Evolutionary conservation across 192 early-diverging fungal species (phyloP).

Genomic region (Geranomyces variabilis): DNA sequence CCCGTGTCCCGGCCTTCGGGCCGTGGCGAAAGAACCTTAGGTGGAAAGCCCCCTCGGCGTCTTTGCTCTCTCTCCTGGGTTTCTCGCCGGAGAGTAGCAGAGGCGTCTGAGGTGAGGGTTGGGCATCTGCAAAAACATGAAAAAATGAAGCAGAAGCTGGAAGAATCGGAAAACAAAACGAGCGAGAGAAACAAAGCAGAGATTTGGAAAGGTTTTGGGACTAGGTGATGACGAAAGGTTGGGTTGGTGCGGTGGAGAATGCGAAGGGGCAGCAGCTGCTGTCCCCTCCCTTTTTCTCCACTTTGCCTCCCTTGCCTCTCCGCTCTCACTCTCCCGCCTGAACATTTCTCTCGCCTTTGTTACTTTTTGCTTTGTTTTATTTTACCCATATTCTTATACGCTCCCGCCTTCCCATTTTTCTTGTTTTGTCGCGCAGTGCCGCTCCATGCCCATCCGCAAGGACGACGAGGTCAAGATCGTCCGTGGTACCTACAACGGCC

Average conservation of each 20-base stretch:
- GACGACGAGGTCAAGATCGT: slow-evolving; percentile 97
- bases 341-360: neutral
- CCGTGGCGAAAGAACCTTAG: neutral
- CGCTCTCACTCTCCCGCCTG: neutral
- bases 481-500: slow-evolving; percentile 95
- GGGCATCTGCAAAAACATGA: neutral
- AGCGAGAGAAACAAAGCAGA: neutral
- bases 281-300: too few species aligned
- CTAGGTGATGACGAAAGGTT: too few species aligned
- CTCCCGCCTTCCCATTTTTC: slow-evolving; percentile 20
- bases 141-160: neutral
- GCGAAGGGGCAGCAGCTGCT: too few species aligned
- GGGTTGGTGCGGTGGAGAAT: too few species aligned
- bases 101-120: slow-evolving; percentile 28
- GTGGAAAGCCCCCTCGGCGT: slow-evolving; percentile 32
- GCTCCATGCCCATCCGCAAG: slow-evolving; percentile 94
- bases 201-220: too few species aligned
- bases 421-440: slow-evolving; percentile 54
- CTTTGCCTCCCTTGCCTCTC: too few species aligned
- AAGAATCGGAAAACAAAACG: neutral
- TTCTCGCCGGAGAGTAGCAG: too few species aligned
- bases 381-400: slow-evolving; percentile 4
- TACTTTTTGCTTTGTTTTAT: too few species aligned
- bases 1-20: too few species aligned
- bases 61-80: neutral